These are phyloP conservation scores for Aspergillus clavatus DNA, from an alignment of 2,329 filamentous ascomycete species.

Conservation along the genomic window DNA sequence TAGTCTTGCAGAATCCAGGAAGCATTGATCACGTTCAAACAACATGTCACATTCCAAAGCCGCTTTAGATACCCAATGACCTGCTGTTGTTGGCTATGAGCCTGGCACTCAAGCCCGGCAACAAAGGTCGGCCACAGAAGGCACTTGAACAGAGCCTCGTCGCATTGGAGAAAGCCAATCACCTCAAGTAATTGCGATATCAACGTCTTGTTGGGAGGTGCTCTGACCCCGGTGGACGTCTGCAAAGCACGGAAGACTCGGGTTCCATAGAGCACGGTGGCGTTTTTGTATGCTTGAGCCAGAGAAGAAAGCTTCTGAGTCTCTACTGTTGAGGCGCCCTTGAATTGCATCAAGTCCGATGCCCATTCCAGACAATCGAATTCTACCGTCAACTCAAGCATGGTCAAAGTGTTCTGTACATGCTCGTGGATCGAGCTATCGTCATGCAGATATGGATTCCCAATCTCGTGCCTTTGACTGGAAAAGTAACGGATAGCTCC, in stretches of 20 bases:
- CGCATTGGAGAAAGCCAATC: conserved; percentile 6
- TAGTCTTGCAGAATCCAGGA: conserved; percentile 12
- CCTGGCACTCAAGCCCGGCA: conserved; percentile 15
- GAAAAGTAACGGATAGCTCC: conserved; percentile 11
- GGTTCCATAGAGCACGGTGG: conserved; percentile 11
- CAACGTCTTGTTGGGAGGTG: no score
- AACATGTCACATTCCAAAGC: conserved; percentile 17
- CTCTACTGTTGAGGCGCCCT: no score
- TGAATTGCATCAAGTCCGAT: not conserved
- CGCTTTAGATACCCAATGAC: conserved; percentile 7
- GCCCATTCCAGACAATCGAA: conserved; percentile 6
- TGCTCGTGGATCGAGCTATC: no score
- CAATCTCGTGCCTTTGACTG: conserved; percentile 2
- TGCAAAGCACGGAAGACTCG: conserved; percentile 6
- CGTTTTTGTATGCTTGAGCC: conserved; percentile 12
- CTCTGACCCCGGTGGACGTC: not conserved
- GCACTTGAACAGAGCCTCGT: conserved; percentile 17
- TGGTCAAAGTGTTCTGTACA: no score
- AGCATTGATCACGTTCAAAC: conserved; percentile 20
- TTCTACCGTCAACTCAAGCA: not conserved
- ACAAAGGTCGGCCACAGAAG: conserved; percentile 20
- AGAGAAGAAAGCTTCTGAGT: not conserved
- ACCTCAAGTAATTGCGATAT: conserved; percentile 4
- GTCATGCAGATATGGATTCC: not conserved
- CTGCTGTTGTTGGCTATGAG: not conserved